Evolutionary conservation across 768 basidiomycete genomes (phyloP).

Genomic region (Mrakia frigida): DNA sequence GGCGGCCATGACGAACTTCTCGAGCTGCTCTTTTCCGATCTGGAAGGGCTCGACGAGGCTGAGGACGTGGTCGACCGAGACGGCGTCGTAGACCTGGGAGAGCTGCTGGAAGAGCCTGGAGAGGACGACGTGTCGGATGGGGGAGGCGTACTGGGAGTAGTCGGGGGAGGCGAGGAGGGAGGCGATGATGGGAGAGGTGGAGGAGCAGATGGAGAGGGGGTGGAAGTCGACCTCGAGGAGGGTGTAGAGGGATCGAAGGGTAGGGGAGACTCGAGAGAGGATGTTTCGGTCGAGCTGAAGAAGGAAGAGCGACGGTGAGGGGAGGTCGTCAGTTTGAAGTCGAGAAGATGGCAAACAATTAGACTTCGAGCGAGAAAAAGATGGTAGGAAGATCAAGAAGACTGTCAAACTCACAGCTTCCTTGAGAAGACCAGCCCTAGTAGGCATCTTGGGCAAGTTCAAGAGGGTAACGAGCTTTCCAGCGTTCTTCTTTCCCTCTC

Average conservation of each 20-base stretch:
- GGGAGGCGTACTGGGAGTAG: conserved; percentile 77
- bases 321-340: background rate
- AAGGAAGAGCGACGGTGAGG: background rate
- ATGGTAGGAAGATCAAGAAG: background rate
- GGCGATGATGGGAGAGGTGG: conserved; percentile 71
- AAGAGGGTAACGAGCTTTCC: conserved; percentile 71
- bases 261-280: conserved; percentile 66
- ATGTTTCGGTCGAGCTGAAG: conserved; percentile 71
- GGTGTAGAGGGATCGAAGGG: conserved; percentile 72
- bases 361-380: conserved; percentile 1
- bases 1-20: conserved; percentile 90
- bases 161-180: conserved; percentile 50
- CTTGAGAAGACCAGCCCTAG: conserved; percentile 73
- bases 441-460: conserved; percentile 75
- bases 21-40: conserved; percentile 62
- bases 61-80: conserved; percentile 71
- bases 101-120: conserved; percentile 86
- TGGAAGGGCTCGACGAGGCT: conserved; percentile 69
- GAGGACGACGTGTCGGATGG: conserved; percentile 83
- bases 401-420: conserved; percentile 63
- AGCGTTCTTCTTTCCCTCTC: conserved; percentile 52
- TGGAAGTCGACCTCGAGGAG: conserved; percentile 90
- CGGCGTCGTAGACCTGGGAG: conserved; percentile 82
- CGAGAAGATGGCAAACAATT: conserved; percentile 26
- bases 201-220: conserved; percentile 74